phyloP scores from a whole-genome alignment of 371 early-diverging fungal species.

The Amoeboaphelidium protococcarum region DNA sequence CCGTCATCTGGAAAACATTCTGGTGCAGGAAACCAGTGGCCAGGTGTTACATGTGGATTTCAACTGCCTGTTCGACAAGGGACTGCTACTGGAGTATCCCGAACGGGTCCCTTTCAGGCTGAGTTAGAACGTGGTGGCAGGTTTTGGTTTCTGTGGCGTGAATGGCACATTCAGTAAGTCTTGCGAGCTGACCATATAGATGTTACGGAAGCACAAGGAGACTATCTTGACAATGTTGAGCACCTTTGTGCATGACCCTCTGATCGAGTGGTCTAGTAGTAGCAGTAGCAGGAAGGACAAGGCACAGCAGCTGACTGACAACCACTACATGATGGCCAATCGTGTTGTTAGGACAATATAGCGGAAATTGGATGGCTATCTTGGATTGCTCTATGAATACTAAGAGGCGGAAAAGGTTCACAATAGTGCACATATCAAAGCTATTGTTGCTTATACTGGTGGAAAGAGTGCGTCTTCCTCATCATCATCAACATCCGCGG shows the following conservation, averaged over 20 bases:
- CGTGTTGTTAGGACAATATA: too few species aligned
- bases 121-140: constrained; percentile 75
- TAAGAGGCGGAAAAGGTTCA: too few species aligned
- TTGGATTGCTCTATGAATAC: too few species aligned
- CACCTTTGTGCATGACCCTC: constrained; percentile 81
- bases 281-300: constrained; percentile 3
- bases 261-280: constrained; percentile 48
- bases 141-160: constrained; percentile 35
- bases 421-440: too few species aligned
- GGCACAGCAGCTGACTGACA: too few species aligned
- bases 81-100: constrained; percentile 55
- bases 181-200: constrained; percentile 39
- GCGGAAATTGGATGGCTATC: too few species aligned
- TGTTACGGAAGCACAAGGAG: constrained; percentile 46
- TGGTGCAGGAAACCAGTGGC: constrained; percentile 54
- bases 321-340: too few species aligned
- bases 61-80: constrained; percentile 92
- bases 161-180: constrained; percentile 51
- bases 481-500: too few species aligned
- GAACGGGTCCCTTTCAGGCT: constrained; percentile 90
- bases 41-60: constrained; percentile 94
- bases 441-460: too few species aligned
- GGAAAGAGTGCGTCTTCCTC: too few species aligned
- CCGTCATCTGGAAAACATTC: constrained; percentile 90
- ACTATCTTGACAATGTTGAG: constrained; percentile 57